Evolutionary conservation across 176 grass and related monocot genomes (phyloP).

Genomic region (Dendrocalamus sinicus): DNA sequence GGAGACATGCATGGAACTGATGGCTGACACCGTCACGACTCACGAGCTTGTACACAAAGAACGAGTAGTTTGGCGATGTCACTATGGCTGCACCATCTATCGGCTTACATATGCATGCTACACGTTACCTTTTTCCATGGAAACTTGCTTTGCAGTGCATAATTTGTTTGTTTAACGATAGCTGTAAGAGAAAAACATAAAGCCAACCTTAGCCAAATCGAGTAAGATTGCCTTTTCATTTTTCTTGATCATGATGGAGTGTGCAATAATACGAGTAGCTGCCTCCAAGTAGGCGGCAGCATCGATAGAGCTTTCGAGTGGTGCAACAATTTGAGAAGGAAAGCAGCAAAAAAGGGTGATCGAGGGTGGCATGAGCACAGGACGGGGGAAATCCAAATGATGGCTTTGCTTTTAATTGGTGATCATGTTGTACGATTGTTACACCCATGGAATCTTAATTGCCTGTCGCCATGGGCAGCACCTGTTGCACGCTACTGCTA

Average conservation of each 20-base stretch:
- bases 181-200: not conserved
- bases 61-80: conserved; percentile 6
- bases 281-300: not conserved
- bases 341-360: no score
- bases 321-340: not conserved
- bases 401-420: conserved; percentile 54
- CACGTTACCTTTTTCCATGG: not conserved
- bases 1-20: no score
- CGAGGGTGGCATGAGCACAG: conserved; percentile 17
- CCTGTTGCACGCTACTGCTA: not conserved
- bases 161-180: not conserved
- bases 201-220: no score
- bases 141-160: conserved; percentile 10
- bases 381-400: conserved; percentile 44
- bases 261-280: not conserved
- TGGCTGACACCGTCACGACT: no score
- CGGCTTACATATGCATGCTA: not conserved
- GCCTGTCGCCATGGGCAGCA: conserved; percentile 37
- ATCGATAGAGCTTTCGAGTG: conserved; percentile 36
- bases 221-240: not conserved
- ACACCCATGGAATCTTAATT: conserved; percentile 42
- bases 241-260: not conserved
- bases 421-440: conserved; percentile 42
- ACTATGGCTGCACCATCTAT: not conserved
- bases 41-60: conserved; percentile 8